A percentile compares a stretch with the other conserved stretches of the same genome.
phyloP scores from a whole-genome alignment of 2,329 filamentous ascomycete genomes.

The Colletotrichum sp. region DNA sequence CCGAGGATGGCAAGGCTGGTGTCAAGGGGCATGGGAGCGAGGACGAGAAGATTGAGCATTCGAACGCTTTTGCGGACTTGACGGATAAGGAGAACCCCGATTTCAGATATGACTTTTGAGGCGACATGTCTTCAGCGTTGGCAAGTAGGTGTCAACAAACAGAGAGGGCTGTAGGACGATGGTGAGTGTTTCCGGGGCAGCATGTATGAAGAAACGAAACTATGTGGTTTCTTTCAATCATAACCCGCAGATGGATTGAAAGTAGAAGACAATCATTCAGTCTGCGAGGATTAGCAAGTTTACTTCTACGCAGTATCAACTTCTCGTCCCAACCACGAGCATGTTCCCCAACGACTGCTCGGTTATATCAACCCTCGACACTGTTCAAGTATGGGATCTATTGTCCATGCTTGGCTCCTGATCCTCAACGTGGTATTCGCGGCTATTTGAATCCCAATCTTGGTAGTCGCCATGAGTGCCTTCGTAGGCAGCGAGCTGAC shows the following conservation, averaged over 20 bases:
- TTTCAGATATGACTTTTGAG: constrained; percentile 21
- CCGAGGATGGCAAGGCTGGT: background rate
- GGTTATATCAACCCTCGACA: background rate
- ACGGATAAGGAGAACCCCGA: constrained; percentile 24
- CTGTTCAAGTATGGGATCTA: accelerated
- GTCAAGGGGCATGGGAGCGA: background rate
- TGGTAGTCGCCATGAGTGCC: background rate
- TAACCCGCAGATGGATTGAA: background rate
- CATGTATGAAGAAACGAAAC: background rate
- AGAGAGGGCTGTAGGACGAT: background rate
- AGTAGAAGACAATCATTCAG: background rate
- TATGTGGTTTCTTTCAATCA: background rate
- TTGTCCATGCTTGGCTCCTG: background rate
- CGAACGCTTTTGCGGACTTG: constrained; percentile 23
- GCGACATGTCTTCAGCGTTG: background rate
- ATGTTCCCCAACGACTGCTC: background rate
- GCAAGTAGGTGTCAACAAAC: background rate
- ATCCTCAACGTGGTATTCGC: background rate
- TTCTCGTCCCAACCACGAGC: background rate
- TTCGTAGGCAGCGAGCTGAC: background rate
- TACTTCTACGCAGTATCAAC: background rate
- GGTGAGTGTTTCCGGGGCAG: background rate
- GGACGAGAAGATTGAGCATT: constrained; percentile 21
- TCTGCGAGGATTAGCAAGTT: background rate
- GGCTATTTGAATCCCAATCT: background rate